These are phyloP conservation scores for Leptographium lundbergii DNA, from an alignment of 2,329 filamentous ascomycete genomes.

Conservation along the genomic window DNA sequence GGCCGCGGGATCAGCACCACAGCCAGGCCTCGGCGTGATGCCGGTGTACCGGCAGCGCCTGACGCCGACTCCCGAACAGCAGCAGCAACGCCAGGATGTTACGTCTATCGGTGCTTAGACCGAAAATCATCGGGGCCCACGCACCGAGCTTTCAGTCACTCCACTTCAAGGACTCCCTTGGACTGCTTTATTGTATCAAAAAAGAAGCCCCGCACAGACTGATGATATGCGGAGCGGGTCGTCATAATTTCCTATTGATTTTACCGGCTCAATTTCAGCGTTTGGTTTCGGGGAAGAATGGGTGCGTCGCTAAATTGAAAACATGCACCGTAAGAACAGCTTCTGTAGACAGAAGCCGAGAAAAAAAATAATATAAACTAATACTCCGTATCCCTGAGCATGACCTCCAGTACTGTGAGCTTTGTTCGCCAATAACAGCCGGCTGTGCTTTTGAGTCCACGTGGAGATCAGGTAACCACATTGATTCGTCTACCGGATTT, in stretches of 20 bases:
- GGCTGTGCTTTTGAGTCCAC: too few species aligned
- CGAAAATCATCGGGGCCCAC: neutral
- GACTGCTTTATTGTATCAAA: neutral
- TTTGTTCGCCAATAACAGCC: too few species aligned
- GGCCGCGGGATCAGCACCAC: neutral
- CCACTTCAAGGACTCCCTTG: neutral
- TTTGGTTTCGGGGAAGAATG: neutral
- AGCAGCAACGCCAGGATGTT: constrained; percentile 14
- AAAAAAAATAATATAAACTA: too few species aligned
- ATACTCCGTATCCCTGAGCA: too few species aligned
- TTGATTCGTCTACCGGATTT: too few species aligned
- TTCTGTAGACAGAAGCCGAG: neutral
- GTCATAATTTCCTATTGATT: neutral
- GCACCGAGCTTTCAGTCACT: neutral
- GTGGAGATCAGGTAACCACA: too few species aligned
- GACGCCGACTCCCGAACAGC: constrained; percentile 35
- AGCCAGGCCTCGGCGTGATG: constrained; percentile 5
- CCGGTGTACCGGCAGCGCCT: constrained; percentile 20
- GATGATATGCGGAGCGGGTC: neutral
- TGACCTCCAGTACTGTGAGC: too few species aligned
- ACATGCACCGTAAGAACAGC: neutral
- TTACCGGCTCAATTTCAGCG: neutral
- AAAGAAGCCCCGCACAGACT: neutral
- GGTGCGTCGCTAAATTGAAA: neutral
- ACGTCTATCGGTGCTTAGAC: neutral